Evolutionary conservation across 2,329 filamentous ascomycete genomes (phyloP).

Genomic region (Ophiostoma montium): DNA sequence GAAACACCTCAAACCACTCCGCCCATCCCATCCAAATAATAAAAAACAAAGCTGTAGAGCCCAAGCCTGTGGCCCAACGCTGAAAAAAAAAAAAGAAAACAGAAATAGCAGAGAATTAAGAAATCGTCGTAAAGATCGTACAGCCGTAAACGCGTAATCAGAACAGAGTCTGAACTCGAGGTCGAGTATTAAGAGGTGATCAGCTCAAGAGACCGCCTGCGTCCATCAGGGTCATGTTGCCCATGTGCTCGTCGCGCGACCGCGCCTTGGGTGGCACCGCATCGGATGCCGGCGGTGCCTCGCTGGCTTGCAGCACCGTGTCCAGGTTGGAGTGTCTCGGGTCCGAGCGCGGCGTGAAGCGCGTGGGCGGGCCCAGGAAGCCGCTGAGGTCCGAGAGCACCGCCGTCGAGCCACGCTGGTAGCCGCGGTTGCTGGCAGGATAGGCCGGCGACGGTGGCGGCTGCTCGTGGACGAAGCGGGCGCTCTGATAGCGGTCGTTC

Average conservation of each 20-base stretch:
- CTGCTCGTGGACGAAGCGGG: slow-evolving; percentile 13
- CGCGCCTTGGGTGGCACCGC: neutral
- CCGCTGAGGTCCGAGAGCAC: slow-evolving; percentile 46
- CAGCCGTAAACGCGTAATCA: neutral
- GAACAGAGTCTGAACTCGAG: neutral
- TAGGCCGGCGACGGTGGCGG: slow-evolving; percentile 27
- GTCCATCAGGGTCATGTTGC: slow-evolving; percentile 11
- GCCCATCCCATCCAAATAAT: neutral
- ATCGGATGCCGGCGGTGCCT: neutral
- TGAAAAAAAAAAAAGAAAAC: neutral
- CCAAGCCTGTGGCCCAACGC: too few species aligned
- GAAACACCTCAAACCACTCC: neutral
- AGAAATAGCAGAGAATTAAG: neutral
- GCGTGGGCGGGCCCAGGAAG: slow-evolving; percentile 28
- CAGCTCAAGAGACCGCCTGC: slow-evolving; percentile 10
- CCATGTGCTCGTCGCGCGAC: neutral
- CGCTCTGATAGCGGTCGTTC: slow-evolving; percentile 5
- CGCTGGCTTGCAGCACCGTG: slow-evolving; percentile 25
- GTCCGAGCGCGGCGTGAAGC: neutral
- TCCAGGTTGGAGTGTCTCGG: slow-evolving; percentile 19
- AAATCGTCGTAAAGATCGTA: neutral
- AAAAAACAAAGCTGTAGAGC: neutral
- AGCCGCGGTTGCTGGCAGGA: slow-evolving; percentile 29
- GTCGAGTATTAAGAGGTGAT: neutral
- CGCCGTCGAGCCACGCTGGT: slow-evolving; percentile 40